These are phyloP conservation scores for Daldinia sp. DNA, from an alignment of 2,329 filamentous ascomycete genomes.

Conservation along the genomic window DNA sequence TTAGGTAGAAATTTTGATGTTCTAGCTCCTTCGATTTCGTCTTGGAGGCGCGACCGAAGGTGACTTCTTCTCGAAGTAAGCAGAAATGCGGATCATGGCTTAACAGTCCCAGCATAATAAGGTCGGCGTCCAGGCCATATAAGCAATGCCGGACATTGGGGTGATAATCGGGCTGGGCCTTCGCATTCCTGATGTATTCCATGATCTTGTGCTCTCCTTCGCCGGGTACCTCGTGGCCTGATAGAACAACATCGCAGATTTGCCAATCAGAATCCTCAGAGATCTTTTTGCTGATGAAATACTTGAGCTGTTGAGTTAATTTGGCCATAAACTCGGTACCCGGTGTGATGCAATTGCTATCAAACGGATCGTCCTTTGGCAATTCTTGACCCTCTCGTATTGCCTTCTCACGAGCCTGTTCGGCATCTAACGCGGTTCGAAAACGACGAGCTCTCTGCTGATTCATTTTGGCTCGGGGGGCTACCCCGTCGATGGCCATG, in stretches of 20 bases:
- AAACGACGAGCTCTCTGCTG: conserved; percentile 96
- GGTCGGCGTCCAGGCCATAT: conserved; percentile 94
- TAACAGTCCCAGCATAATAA: conserved; percentile 97
- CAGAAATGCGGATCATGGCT: conserved; percentile 99
- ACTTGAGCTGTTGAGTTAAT: conserved; percentile 90
- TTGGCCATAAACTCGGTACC: conserved; percentile 98
- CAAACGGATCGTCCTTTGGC: conserved; percentile 94
- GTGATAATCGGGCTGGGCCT: conserved; percentile 92
- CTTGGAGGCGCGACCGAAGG: conserved; percentile 88
- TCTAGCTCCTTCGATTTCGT: conserved; percentile 95
- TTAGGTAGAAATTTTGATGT: conserved; percentile 97
- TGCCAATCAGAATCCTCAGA: conserved; percentile 98
- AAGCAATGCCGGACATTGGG: conserved; percentile 94
- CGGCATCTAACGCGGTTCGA: conserved; percentile 89
- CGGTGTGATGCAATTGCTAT: conserved; percentile 99
- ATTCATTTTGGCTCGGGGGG: conserved; percentile 99
- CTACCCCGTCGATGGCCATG: conserved; percentile 99
- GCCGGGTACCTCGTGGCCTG: conserved; percentile 95
- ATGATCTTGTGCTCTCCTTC: conserved; percentile 99
- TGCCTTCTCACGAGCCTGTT: conserved; percentile 90
- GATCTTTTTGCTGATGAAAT: conserved; percentile 99
- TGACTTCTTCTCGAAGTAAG: conserved; percentile 95
- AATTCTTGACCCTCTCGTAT: conserved; percentile 88
- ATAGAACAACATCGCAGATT: conserved; percentile 92
- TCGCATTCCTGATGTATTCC: conserved; percentile 98